These are phyloP conservation scores for Barnettozyma botsteinii DNA, from an alignment of 805 yeast species.

Conservation along the genomic window DNA sequence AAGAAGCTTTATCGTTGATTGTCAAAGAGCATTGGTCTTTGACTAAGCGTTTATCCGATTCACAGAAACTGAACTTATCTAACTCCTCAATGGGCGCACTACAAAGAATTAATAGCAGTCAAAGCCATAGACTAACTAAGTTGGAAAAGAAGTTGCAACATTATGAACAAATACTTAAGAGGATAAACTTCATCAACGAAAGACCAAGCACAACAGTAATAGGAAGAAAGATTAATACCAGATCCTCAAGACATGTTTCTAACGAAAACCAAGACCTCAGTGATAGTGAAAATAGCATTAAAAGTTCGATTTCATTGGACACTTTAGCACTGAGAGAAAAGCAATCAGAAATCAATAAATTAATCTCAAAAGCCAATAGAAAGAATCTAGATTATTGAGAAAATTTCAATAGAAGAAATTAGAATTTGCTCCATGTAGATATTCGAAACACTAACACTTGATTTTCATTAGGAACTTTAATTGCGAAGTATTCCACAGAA, in stretches of 20 bases:
- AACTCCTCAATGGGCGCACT: slow-evolving; percentile 5
- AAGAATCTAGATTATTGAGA: slow-evolving; percentile 7
- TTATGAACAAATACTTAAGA: slow-evolving; percentile 11
- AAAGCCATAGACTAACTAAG: slow-evolving; percentile 6
- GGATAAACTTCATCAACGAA: slow-evolving; percentile 6
- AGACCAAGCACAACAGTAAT: background rate
- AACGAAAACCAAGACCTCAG: background rate
- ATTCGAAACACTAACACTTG: no score
- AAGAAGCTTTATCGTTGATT: slow-evolving; percentile 16
- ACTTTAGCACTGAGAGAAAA: slow-evolving; percentile 3
- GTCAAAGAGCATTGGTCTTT: slow-evolving; percentile 14
- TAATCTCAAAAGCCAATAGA: slow-evolving; percentile 3
- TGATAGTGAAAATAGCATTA: background rate
- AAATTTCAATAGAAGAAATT: no score
- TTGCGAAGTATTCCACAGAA: no score
- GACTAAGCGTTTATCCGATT: slow-evolving; percentile 6
- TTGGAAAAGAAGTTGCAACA: slow-evolving; percentile 5
- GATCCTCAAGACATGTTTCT: background rate
- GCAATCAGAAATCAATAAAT: slow-evolving; percentile 4
- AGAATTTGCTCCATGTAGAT: no score
- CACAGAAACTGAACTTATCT: slow-evolving; percentile 8
- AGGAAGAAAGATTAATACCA: background rate
- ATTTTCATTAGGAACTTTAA: no score
- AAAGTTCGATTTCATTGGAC: background rate
- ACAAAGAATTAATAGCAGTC: slow-evolving; percentile 12